Percentiles rank a stretch among this genome's conserved stretches.
These are phyloP conservation scores for Crepidotus variabilis DNA, from an alignment of 768 basidiomycete species.

Conservation along the genomic window DNA sequence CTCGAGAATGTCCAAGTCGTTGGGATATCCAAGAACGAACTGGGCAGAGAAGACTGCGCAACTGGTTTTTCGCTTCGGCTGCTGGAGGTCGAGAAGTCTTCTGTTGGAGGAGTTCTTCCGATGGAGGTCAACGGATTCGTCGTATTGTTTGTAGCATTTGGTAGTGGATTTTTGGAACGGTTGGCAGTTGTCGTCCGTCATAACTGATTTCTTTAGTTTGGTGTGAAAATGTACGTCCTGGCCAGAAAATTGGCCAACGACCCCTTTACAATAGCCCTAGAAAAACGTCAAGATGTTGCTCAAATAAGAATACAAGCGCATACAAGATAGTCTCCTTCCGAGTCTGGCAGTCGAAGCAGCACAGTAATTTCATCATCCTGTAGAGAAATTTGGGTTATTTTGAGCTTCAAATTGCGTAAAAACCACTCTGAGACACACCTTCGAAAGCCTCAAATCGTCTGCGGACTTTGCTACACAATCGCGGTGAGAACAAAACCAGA, in stretches of 20 bases:
- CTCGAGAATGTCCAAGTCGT: neutral
- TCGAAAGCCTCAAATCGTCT: slow-evolving; percentile 85
- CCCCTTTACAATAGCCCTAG: slow-evolving; percentile 85
- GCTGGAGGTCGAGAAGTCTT: neutral
- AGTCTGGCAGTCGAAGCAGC: slow-evolving; percentile 61
- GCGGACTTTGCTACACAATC: slow-evolving; percentile 76
- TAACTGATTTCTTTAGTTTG: slow-evolving; percentile 76
- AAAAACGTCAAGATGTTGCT: neutral
- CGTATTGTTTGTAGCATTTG: slow-evolving; percentile 1
- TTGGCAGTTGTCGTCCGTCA: slow-evolving; percentile 37
- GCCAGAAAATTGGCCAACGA: slow-evolving; percentile 72
- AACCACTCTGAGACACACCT: slow-evolving; percentile 51
- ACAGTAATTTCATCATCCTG: slow-evolving; percentile 82
- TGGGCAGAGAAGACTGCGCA: neutral
- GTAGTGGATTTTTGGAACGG: slow-evolving; percentile 3
- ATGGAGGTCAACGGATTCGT: neutral
- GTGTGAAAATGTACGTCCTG: slow-evolving; percentile 64
- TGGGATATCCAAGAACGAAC: neutral
- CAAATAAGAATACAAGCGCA: slow-evolving; percentile 1
- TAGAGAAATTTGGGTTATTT: slow-evolving; percentile 4
- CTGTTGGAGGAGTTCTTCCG: neutral
- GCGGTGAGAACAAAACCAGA: too few relatives aligned
- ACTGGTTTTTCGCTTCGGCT: neutral
- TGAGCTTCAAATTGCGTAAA: neutral
- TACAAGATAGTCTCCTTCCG: slow-evolving; percentile 60